phyloP scores from a whole-genome alignment of 1,139 yeast genomes.

The Sugiyamaella castrensis region DNA sequence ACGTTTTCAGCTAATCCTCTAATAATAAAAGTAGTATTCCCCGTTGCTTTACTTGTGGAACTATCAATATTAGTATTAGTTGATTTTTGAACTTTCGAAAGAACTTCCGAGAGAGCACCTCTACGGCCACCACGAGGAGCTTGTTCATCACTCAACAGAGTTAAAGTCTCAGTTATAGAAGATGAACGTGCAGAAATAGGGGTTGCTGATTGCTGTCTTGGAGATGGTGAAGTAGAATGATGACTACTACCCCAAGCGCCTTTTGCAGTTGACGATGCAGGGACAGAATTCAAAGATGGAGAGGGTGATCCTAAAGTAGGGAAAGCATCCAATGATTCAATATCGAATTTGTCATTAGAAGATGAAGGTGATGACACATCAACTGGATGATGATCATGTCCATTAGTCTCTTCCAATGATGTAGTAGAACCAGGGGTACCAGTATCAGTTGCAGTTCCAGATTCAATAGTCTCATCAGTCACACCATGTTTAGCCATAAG shows the following conservation, averaged over 20 bases:
- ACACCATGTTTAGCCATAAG: slow-evolving; percentile 32
- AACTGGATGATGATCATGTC: neutral
- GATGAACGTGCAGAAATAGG: slow-evolving; percentile 29
- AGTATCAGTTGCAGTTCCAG: neutral
- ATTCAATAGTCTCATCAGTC: slow-evolving; percentile 13
- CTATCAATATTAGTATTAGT: slow-evolving; percentile 76
- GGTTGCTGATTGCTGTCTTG: slow-evolving; percentile 25
- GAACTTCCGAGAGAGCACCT: slow-evolving; percentile 29
- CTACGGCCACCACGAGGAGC: slow-evolving; percentile 22
- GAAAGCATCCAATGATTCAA: slow-evolving; percentile 48
- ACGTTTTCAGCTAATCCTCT: slow-evolving; percentile 74
- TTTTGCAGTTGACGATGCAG: slow-evolving; percentile 33
- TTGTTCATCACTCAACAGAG: slow-evolving; percentile 28
- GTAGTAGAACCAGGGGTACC: neutral
- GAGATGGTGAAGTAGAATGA: slow-evolving; percentile 10
- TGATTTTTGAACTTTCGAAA: slow-evolving; percentile 58
- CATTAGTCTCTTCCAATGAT: slow-evolving; percentile 14
- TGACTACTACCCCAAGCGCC: slow-evolving; percentile 42
- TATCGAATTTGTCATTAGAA: slow-evolving; percentile 23
- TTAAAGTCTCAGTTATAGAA: slow-evolving; percentile 29
- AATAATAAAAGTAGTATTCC: slow-evolving; percentile 80
- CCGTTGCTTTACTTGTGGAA: slow-evolving; percentile 72
- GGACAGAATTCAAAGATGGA: slow-evolving; percentile 19
- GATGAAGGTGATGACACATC: slow-evolving; percentile 2
- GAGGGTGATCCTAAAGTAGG: slow-evolving; percentile 63